phyloP scores from a whole-genome alignment of 139 green algal species.

The Deuterostichococcus epilithicus region DNA sequence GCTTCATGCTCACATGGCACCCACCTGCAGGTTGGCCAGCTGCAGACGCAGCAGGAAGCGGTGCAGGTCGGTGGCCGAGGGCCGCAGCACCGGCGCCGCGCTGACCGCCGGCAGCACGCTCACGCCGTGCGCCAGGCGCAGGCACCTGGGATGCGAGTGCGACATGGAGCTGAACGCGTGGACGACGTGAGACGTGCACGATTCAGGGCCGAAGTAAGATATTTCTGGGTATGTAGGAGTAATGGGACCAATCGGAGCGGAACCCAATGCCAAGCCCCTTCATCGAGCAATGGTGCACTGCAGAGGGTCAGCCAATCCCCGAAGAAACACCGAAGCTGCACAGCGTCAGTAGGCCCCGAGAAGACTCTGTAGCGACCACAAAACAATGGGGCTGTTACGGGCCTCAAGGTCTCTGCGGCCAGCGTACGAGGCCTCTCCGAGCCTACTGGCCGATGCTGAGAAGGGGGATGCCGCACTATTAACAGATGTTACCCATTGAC shows the following conservation, averaged over 20 bases:
- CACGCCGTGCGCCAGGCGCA: conserved; percentile 49
- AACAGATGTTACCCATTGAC: no score
- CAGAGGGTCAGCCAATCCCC: no score
- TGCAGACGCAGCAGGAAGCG: conserved; percentile 26
- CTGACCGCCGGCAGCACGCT: conserved; percentile 39
- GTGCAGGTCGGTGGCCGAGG: conserved; percentile 12
- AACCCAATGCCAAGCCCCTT: background rate
- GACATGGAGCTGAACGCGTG: background rate
- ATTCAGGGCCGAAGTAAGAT: background rate
- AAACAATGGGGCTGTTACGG: no score
- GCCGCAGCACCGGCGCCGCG: conserved; percentile 24
- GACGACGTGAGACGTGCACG: background rate
- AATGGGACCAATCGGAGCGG: no score
- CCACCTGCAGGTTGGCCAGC: conserved; percentile 14
- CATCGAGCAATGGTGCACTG: background rate
- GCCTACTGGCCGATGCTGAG: no score
- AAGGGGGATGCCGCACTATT: no score
- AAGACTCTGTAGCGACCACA: no score
- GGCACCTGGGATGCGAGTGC: conserved; percentile 17
- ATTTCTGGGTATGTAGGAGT: background rate
- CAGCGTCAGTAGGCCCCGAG: no score
- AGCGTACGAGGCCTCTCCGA: no score
- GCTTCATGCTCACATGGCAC: no score
- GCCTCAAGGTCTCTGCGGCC: no score
- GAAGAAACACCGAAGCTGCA: no score